A percentile compares a stretch with the other conserved stretches of the same genome.
Conservation (phyloP, 2,329 filamentous ascomycete genomes). For the Penicillium corylophilum region DNA sequence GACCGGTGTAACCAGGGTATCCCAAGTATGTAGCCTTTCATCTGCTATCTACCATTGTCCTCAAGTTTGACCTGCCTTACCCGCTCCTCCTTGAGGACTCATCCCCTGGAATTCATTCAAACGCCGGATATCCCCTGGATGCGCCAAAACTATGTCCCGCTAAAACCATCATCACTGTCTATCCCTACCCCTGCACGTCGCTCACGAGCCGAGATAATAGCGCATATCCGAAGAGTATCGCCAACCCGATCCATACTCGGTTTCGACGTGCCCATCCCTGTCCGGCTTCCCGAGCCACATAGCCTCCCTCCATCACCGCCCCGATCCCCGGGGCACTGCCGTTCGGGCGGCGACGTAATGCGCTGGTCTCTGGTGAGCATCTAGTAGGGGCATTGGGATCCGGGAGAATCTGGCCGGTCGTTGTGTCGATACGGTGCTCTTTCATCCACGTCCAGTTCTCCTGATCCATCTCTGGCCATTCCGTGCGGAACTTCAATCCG, state of each 20-base stretch:
- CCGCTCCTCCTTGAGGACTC: too few relatives aligned
- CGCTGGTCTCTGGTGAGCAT: conserved; percentile 64
- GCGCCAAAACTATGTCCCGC: conserved; percentile 13
- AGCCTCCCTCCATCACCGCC: conserved; percentile 73
- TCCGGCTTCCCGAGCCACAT: conserved; percentile 73
- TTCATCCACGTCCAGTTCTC: conserved; percentile 94
- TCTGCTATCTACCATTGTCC: too few relatives aligned
- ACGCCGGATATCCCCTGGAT: neutral
- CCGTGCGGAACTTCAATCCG: conserved; percentile 80
- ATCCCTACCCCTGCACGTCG: conserved; percentile 39
- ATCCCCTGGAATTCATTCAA: neutral
- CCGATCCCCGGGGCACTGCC: conserved; percentile 56
- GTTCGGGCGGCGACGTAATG: conserved; percentile 61
- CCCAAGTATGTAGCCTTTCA: too few relatives aligned
- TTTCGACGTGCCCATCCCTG: conserved; percentile 79
- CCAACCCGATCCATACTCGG: conserved; percentile 71
- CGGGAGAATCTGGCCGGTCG: conserved; percentile 67
- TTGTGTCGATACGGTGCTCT: conserved; percentile 73
- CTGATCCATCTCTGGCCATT: conserved; percentile 86
- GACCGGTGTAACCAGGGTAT: conserved; percentile 16
- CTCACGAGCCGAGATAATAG: conserved; percentile 73
- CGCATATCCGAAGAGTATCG: conserved; percentile 76
- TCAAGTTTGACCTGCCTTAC: neutral
- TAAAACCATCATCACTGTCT: conserved; percentile 9
- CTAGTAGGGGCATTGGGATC: conserved; percentile 51